These are phyloP conservation scores for Verticillium longisporum DNA, from an alignment of 2,329 filamentous ascomycete species.

Conservation along the genomic window DNA sequence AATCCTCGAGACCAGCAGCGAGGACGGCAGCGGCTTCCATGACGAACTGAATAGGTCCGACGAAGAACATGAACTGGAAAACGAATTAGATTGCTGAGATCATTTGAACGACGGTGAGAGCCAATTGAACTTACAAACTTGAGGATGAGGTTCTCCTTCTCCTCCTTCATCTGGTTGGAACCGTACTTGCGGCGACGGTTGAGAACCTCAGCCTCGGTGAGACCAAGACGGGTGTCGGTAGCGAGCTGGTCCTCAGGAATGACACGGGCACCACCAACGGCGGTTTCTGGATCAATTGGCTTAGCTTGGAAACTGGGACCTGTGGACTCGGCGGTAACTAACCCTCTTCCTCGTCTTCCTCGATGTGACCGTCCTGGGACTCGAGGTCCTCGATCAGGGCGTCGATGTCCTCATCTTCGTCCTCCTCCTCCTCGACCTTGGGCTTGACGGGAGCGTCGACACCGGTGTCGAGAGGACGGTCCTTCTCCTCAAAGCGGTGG, in stretches of 20 bases:
- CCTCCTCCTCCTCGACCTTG: conserved; percentile 57
- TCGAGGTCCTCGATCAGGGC: conserved; percentile 82
- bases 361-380: conserved; percentile 65
- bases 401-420: conserved; percentile 74
- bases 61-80: conserved; percentile 57
- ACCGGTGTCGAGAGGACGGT: conserved; percentile 24
- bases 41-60: conserved; percentile 88
- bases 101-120: no score
- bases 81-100: background rate
- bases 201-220: conserved; percentile 64
- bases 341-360: conserved; percentile 52
- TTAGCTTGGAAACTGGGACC: background rate
- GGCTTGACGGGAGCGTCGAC: conserved; percentile 24
- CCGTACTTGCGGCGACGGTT: conserved; percentile 60
- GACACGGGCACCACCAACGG: conserved; percentile 48
- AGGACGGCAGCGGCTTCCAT: conserved; percentile 83
- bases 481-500: conserved; percentile 60
- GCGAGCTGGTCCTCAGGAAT: conserved; percentile 71
- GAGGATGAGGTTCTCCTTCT: conserved; percentile 76
- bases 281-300: conserved; percentile 17
- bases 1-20: conserved; percentile 77
- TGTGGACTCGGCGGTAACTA: background rate
- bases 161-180: conserved; percentile 85
- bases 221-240: conserved; percentile 66
- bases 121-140: conserved; percentile 52